A percentile compares a stretch with the other conserved stretches of the same genome.
phyloP scores from a whole-genome alignment of 192 early-diverging fungal species.

The Entrophospora sp. region DNA sequence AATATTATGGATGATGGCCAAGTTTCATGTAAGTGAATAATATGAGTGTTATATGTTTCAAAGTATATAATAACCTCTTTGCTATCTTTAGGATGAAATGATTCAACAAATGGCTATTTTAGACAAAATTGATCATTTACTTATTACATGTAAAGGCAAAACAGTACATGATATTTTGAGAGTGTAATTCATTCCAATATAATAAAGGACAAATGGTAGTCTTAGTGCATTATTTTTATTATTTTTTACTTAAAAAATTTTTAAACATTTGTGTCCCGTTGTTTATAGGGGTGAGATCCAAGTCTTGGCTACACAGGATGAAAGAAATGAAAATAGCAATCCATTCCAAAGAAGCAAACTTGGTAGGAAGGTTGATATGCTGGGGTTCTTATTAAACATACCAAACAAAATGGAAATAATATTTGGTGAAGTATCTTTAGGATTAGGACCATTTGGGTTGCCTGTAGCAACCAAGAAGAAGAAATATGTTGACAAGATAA shows the following conservation, averaged over 20 bases:
- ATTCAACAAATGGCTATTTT: slow-evolving; percentile 1
- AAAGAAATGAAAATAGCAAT: background rate
- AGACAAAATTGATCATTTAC: slow-evolving; percentile 10
- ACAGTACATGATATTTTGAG: background rate
- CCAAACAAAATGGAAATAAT: background rate
- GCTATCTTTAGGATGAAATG: slow-evolving; percentile 1
- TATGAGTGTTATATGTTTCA: background rate
- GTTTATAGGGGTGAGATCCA: background rate
- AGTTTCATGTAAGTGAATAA: background rate
- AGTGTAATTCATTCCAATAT: too few relatives aligned
- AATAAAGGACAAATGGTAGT: too few relatives aligned
- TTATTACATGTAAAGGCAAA: background rate
- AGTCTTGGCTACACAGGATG: background rate
- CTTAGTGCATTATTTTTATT: too few relatives aligned
- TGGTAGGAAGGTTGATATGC: background rate
- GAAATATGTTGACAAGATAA: background rate
- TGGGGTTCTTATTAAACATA: background rate
- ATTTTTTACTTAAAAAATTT: too few relatives aligned
- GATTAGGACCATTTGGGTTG: background rate
- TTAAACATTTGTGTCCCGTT: too few relatives aligned
- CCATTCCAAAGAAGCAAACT: background rate
- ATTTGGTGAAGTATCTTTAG: background rate
- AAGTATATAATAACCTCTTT: background rate
- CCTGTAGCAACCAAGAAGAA: too few relatives aligned
- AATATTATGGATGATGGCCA: background rate